Evolutionary conservation across 176 grass and related monocot species (phyloP).

Genomic region (Pharus latifolius): DNA sequence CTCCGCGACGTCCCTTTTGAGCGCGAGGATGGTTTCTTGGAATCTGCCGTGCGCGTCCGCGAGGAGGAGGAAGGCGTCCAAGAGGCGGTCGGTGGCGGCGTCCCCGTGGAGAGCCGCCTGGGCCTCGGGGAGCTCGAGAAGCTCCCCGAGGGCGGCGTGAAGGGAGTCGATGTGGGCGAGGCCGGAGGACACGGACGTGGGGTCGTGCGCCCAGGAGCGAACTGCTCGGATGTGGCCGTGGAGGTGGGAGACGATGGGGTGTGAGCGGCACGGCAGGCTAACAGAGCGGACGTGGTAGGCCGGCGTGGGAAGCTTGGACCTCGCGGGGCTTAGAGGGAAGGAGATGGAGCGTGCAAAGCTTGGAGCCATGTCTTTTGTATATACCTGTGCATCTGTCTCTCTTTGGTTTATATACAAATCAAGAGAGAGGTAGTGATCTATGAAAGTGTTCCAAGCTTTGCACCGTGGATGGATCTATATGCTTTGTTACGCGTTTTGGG

Average conservation of each 20-base stretch:
- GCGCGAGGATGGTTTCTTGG: conserved; percentile 27
- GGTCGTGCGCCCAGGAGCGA: conserved; percentile 28
- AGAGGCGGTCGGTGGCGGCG: conserved; percentile 23
- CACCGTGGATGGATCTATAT: no score
- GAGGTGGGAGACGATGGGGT: conserved; percentile 48
- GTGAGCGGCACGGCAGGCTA: conserved; percentile 58
- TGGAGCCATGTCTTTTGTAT: conserved; percentile 22
- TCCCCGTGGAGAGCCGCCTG: conserved; percentile 22
- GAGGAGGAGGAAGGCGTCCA: conserved; percentile 62
- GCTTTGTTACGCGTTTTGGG: neutral
- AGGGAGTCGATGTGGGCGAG: conserved; percentile 42
- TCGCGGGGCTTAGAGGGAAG: conserved; percentile 44
- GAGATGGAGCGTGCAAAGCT: conserved; percentile 66
- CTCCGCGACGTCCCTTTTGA: conserved; percentile 40
- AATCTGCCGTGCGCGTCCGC: conserved; percentile 61
- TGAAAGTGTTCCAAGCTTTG: no score
- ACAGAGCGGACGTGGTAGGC: conserved; percentile 28
- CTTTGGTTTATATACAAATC: neutral
- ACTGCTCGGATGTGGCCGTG: conserved; percentile 45
- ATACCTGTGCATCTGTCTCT: neutral
- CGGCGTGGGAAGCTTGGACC: neutral
- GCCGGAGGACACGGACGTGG: neutral
- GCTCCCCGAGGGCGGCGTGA: conserved; percentile 38
- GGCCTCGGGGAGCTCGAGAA: conserved; percentile 33
- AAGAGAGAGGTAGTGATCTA: neutral